phyloP scores from a whole-genome alignment of 805 yeast species.

The Torulaspora delbrueckii region DNA sequence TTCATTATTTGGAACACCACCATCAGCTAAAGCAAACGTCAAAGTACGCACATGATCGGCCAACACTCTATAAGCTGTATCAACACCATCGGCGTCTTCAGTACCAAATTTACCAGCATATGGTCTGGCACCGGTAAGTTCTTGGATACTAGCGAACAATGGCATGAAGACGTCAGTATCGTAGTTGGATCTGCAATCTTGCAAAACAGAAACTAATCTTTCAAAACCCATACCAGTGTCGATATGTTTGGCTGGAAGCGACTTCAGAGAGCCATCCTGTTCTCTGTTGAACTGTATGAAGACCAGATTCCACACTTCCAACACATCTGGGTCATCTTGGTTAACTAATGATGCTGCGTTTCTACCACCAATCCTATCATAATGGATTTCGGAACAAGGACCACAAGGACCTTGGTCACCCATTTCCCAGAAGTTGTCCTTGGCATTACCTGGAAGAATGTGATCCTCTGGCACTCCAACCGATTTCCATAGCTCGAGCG shows the following conservation, averaged over 20 bases:
- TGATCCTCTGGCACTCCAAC: conserved; percentile 91
- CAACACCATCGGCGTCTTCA: conserved; percentile 91
- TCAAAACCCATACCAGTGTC: conserved; percentile 99
- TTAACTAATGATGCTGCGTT: conserved; percentile 88
- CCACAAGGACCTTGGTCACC: conserved; percentile 99
- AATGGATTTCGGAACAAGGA: conserved; percentile 96
- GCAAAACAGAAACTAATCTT: conserved; percentile 90
- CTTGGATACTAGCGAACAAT: conserved; percentile 77
- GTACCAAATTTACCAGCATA: conserved; percentile 90
- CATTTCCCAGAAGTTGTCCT: conserved; percentile 99
- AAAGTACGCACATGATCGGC: conserved; percentile 98
- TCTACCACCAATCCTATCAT: conserved; percentile 97
- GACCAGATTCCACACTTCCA: conserved; percentile 97
- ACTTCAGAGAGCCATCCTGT: conserved; percentile 68
- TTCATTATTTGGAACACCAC: conserved; percentile 98
- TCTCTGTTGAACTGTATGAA: conserved; percentile 97
- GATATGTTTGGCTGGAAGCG: conserved; percentile 90
- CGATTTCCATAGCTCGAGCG: conserved; percentile 76
- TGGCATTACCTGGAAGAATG: conserved; percentile 82
- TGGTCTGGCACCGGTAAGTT: conserved; percentile 86
- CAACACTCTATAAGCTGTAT: conserved; percentile 95
- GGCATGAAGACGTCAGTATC: conserved; percentile 97
- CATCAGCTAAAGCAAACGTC: conserved; percentile 94
- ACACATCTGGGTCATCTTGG: conserved; percentile 95
- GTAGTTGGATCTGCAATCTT: conserved; percentile 86